Evolutionary conservation across 208 protist genomes (phyloP).

Genomic region (Trypanosoma brucei): DNA sequence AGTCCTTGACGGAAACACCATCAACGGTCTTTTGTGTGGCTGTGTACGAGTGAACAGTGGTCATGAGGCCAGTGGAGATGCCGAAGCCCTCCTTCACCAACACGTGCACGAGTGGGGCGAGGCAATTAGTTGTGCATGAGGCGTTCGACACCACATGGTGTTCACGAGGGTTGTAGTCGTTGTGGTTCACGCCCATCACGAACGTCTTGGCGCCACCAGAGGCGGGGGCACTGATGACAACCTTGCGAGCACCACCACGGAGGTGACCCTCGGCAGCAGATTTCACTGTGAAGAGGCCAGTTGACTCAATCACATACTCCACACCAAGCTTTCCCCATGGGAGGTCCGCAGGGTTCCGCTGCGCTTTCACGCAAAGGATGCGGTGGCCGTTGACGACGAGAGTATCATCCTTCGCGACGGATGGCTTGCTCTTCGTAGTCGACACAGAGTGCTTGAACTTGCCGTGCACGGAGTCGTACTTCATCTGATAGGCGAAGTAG

Average conservation of each 20-base stretch:
- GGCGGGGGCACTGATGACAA: slow-evolving; percentile 99
- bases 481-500: slow-evolving; percentile 96
- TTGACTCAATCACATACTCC: slow-evolving; percentile 98
- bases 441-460: slow-evolving; percentile 77
- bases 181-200: slow-evolving; percentile 99
- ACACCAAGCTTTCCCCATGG: slow-evolving; percentile 91
- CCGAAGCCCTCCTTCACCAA: slow-evolving; percentile 95
- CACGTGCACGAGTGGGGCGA: slow-evolving; percentile 97
- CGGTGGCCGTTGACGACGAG: slow-evolving; percentile 80
- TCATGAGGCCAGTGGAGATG: slow-evolving; percentile 98
- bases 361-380: slow-evolving; percentile 73
- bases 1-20: slow-evolving; percentile 97
- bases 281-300: slow-evolving; percentile 96
- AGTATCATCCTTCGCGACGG: slow-evolving; percentile 49
- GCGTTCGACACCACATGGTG: slow-evolving; percentile 96
- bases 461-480: slow-evolving; percentile 97
- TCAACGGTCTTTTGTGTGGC: slow-evolving; percentile 99
- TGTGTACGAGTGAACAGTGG: slow-evolving; percentile 98
- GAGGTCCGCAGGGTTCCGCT: slow-evolving; percentile 92
- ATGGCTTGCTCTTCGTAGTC: slow-evolving; percentile 65
- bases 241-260: slow-evolving; percentile 95
- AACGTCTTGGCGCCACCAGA: slow-evolving; percentile 95
- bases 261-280: slow-evolving; percentile 92
- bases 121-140: slow-evolving; percentile 99
- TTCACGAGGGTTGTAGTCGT: slow-evolving; percentile 75